Conservation (phyloP, 306 rosid species). For the Prunus armeniaca region DNA sequence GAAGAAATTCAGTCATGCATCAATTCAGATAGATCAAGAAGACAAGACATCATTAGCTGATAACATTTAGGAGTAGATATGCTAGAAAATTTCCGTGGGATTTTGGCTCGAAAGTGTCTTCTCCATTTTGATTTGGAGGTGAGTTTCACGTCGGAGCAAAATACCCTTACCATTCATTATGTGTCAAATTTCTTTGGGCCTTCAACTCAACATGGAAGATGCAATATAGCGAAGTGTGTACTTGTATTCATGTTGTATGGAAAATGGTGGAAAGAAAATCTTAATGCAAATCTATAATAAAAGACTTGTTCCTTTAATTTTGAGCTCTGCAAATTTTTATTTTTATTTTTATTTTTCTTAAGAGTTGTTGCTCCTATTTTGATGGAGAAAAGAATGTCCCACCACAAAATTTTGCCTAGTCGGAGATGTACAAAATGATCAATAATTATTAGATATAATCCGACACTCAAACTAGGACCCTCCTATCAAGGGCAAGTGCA, state of each 20-base stretch:
- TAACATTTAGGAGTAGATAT: neutral
- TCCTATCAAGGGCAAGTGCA: too few species aligned
- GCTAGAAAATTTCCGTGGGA: neutral
- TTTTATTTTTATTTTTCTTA: too few species aligned
- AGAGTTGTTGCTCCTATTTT: too few species aligned
- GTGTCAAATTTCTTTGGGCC: neutral
- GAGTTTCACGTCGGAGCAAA: neutral
- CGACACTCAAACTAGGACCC: too few species aligned
- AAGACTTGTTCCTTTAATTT: too few species aligned
- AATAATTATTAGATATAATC: too few species aligned
- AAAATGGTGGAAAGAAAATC: neutral
- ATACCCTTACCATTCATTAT: too few species aligned
- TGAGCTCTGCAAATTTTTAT: too few species aligned
- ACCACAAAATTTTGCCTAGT: too few species aligned
- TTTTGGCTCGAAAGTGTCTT: slow-evolving; percentile 3
- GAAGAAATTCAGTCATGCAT: slow-evolving; percentile 80
- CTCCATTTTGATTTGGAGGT: slow-evolving; percentile 10
- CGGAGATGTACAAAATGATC: too few species aligned
- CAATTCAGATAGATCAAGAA: slow-evolving; percentile 29
- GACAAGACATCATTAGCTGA: slow-evolving; percentile 6
- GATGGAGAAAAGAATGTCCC: too few species aligned
- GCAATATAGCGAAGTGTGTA: neutral
- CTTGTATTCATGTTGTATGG: neutral
- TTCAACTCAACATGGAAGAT: neutral
- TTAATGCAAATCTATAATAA: too few species aligned